Evolutionary conservation across 306 rosid species (phyloP).

Genomic region (Quercus robur): DNA sequence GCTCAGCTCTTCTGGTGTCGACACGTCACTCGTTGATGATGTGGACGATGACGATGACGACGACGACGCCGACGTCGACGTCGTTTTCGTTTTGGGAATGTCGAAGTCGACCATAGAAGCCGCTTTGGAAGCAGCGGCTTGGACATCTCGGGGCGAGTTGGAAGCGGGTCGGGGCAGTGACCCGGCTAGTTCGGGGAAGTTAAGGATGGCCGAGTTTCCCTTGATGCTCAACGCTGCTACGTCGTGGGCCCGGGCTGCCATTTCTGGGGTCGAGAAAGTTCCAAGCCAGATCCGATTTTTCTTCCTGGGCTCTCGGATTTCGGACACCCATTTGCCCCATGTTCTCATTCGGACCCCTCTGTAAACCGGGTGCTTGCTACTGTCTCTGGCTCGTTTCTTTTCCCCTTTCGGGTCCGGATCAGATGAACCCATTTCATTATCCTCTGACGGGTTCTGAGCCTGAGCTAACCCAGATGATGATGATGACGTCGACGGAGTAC

Average conservation of each 20-base stretch:
- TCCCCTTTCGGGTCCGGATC: conserved; percentile 31
- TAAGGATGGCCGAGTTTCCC: conserved; percentile 83
- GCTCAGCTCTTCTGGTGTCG: conserved; percentile 62
- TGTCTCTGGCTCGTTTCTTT: conserved; percentile 39
- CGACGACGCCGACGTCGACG: neutral
- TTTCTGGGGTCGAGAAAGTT: conserved; percentile 81
- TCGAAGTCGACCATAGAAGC: conserved; percentile 58
- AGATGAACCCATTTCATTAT: neutral
- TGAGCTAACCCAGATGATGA: conserved; percentile 11
- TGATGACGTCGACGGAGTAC: conserved; percentile 16
- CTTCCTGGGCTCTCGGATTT: conserved; percentile 91
- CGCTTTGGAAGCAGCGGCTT: conserved; percentile 84
- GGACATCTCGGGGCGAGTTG: conserved; percentile 76
- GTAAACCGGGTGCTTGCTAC: conserved; percentile 60
- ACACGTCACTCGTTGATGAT: conserved; percentile 8
- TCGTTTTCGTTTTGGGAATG: neutral
- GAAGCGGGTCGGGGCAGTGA: conserved; percentile 75
- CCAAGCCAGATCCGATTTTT: conserved; percentile 98
- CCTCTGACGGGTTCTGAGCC: neutral
- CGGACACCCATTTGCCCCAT: conserved; percentile 99
- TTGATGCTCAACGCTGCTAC: conserved; percentile 80
- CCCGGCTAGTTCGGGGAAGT: conserved; percentile 76
- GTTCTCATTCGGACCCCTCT: conserved; percentile 94
- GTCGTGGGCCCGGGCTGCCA: conserved; percentile 99
- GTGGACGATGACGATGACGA: conserved; percentile 12